phyloP scores from a whole-genome alignment of 2,329 filamentous ascomycete genomes.

The Hymenotorrendiella dingleyae region DNA sequence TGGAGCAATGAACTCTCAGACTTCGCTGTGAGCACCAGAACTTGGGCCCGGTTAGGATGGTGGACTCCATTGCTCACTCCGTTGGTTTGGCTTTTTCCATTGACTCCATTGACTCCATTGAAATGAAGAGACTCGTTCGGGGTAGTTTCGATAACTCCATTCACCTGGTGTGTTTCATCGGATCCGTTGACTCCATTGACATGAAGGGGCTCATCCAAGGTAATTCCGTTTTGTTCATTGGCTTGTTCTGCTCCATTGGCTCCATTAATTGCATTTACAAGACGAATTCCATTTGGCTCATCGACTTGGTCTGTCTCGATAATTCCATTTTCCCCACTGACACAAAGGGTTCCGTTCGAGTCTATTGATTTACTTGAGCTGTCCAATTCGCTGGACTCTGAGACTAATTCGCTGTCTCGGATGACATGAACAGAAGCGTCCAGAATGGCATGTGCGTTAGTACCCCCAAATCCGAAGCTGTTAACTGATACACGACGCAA shows the following conservation, averaged over 20 bases:
- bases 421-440: too few relatives aligned
- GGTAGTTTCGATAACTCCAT: background rate
- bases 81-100: background rate
- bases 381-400: too few relatives aligned
- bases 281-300: too few relatives aligned
- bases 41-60: background rate
- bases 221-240: background rate
- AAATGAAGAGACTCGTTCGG: background rate
- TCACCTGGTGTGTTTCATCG: background rate
- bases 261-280: too few relatives aligned
- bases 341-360: too few relatives aligned
- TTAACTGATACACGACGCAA: slow-evolving; percentile 15
- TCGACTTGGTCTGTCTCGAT: too few relatives aligned
- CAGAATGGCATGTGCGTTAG: slow-evolving; percentile 39
- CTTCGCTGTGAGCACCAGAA: slow-evolving; percentile 1
- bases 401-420: too few relatives aligned
- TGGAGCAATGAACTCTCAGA: background rate
- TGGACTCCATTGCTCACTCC: background rate
- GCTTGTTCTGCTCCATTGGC: background rate
- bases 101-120: background rate
- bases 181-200: background rate
- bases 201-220: too few relatives aligned
- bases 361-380: too few relatives aligned
- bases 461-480: slow-evolving; percentile 39
- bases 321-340: too few relatives aligned